Percentiles rank a stretch among this genome's conserved stretches.
Evolutionary conservation across 225 moss, liverwort and hornwort species (phyloP).

Genomic region (Sphagnum tenellum): DNA sequence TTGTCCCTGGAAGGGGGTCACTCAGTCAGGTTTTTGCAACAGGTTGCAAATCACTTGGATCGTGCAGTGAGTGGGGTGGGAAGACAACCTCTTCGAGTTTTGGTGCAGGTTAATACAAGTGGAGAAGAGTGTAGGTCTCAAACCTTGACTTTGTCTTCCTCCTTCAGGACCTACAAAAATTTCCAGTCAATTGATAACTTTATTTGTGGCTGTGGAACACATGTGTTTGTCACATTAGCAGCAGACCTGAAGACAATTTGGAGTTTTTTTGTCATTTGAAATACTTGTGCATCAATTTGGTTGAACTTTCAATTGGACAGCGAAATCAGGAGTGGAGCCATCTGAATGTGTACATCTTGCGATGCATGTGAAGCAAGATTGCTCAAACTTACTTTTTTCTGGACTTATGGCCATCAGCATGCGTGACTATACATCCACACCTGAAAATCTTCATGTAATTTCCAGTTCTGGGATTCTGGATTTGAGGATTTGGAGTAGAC

Average conservation of each 20-base stretch:
- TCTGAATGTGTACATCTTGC: conserved; percentile 40
- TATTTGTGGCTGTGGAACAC: too few species aligned
- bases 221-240: too few species aligned
- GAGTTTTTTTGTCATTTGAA: too few species aligned
- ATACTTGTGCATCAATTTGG: too few species aligned
- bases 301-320: conserved; percentile 9
- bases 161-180: not conserved
- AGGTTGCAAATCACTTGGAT: conserved; percentile 84
- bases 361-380: conserved; percentile 33
- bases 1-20: too few species aligned
- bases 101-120: conserved; percentile 91
- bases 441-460: conserved; percentile 32
- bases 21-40: not conserved
- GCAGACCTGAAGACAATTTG: too few species aligned
- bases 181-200: too few species aligned
- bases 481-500: too few species aligned
- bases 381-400: conserved; percentile 37
- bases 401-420: conserved; percentile 56
- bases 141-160: not conserved
- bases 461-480: too few species aligned
- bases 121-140: conserved; percentile 79
- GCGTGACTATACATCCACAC: conserved; percentile 45
- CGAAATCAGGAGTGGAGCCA: conserved; percentile 47
- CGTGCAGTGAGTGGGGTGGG: conserved; percentile 71
- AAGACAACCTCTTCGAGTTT: conserved; percentile 69